phyloP scores from a whole-genome alignment of 2,329 filamentous ascomycete genomes.

The Cordyceps javanica region DNA sequence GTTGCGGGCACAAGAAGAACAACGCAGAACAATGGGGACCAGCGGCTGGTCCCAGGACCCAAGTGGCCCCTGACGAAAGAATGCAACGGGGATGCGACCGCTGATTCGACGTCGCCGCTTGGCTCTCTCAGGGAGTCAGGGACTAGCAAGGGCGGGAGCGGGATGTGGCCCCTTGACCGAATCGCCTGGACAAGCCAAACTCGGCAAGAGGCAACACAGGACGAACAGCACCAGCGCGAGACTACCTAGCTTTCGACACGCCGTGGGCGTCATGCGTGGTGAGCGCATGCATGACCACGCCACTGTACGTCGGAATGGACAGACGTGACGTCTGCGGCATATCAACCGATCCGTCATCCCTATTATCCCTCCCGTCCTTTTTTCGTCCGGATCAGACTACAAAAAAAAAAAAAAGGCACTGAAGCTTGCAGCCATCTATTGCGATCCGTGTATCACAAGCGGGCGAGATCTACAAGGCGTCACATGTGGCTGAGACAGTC shows the following conservation, averaged over 20 bases:
- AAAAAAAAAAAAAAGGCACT: too few species aligned
- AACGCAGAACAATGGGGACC: not conserved
- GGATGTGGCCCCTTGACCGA: slow-evolving; percentile 1
- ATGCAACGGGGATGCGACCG: not conserved
- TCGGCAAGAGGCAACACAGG: not conserved
- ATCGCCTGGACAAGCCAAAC: not conserved
- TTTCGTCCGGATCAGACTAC: too few species aligned
- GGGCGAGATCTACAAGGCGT: not conserved
- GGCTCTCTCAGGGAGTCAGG: not conserved
- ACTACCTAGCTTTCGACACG: too few species aligned
- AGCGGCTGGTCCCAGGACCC: not conserved
- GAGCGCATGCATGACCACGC: slow-evolving; percentile 8
- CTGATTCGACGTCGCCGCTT: not conserved
- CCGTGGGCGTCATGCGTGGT: not conserved
- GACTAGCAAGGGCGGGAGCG: not conserved
- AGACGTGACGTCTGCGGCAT: slow-evolving; percentile 1
- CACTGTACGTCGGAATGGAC: not conserved
- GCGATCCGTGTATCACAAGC: not conserved
- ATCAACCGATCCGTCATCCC: not conserved
- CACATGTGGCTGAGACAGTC: slow-evolving; percentile 7
- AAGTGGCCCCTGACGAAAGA: not conserved
- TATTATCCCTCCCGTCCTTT: not conserved
- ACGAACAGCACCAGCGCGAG: not conserved
- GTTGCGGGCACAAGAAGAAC: not conserved
- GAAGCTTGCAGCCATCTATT: not conserved